Base-by-base conservation (phyloP, 2,329 filamentous ascomycete genomes). In the Colletotrichum costaricense region DNA sequence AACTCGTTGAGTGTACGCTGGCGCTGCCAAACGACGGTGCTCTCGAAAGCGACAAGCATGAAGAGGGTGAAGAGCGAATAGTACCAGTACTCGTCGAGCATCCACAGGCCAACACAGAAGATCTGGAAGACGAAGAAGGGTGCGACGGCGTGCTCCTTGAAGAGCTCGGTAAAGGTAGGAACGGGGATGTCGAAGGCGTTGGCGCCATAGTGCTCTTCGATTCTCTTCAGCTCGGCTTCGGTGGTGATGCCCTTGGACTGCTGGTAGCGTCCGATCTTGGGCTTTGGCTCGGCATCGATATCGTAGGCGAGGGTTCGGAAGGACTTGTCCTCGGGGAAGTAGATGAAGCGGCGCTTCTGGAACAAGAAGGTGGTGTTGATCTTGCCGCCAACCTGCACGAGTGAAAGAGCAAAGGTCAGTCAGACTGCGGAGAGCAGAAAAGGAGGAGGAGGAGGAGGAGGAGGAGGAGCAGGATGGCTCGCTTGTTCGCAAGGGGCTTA, bases 41-140 rank as follows among this genome's bases (percentile, higher is more conserved):
- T 98, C 86, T 99, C 97, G 78, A 99, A 99, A 72, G 91, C 93
- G 77, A 99, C 95, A 69, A 99, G 91, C 97, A 99, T 99, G 86
- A 98, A 95, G 26, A 99, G 92, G 0, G 97, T 99, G 84, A 99
- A 99, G 24, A 99, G 90, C 74, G 97, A 98, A 86, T 99, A 99
- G 87, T 99, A 99, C 97, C 97, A 99, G 86, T 98, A 99, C 85
- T 99, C 97, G 81, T 99, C 97, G 81, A 99, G 87, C 92, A 98
- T 94, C 97, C 97, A 99, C 74, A 99, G 87, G 19, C 97, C 97
- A 72, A 99, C 97, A 79, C 97, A 99, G 87, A 99, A 99, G 74
- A 99, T 89, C 87, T 99, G 97, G 86, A 99, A 99, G 75, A 99
- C 95, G 84, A 99, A 99, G 88, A 99, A 99, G 5, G 97, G 97